Evolutionary conservation across 1,284 basidiomycete genomes (phyloP).

Genomic region (Thelephora terrestris): DNA sequence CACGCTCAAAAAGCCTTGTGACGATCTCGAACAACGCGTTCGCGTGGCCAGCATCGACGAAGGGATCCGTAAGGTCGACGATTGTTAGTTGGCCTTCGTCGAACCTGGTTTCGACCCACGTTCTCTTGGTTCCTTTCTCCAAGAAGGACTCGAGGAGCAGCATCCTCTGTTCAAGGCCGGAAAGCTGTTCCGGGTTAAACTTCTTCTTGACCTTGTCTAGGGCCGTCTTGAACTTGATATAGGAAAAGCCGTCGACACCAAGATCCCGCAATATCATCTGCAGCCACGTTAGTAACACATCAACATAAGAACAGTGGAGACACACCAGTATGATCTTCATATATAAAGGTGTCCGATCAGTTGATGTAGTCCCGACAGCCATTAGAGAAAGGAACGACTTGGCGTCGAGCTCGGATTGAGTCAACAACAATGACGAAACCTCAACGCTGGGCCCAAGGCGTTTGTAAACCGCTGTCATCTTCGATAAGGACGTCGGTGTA

Average conservation of each 20-base stretch:
- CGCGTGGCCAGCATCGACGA: conserved; percentile 55
- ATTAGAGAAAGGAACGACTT: conserved; percentile 58
- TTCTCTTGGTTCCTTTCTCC: conserved; percentile 16
- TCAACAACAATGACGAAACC: conserved; percentile 47
- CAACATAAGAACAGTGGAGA: background rate
- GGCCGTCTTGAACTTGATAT: conserved; percentile 34
- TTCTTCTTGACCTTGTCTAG: conserved; percentile 36
- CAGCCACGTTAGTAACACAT: conserved; percentile 8
- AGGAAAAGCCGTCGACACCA: conserved; percentile 33
- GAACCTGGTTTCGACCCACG: conserved; percentile 26
- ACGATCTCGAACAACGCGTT: conserved; percentile 65
- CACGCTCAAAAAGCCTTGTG: conserved; percentile 52
- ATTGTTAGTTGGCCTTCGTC: conserved; percentile 47
- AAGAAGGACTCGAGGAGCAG: conserved; percentile 44
- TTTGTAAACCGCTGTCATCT: conserved; percentile 46
- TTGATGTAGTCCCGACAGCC: conserved; percentile 39
- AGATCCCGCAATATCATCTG: conserved; percentile 35
- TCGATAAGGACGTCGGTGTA: conserved; percentile 48
- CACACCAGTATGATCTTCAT: conserved; percentile 21
- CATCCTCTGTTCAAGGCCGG: conserved; percentile 48
- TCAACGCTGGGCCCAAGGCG: conserved; percentile 36
- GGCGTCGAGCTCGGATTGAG: conserved; percentile 55
- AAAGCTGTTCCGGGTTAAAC: conserved; percentile 42
- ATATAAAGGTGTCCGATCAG: conserved; percentile 45
- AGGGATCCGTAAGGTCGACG: conserved; percentile 61